phyloP scores from a whole-genome alignment of 1,139 yeast genomes.

The Scheffersomyces stambukii region DNA sequence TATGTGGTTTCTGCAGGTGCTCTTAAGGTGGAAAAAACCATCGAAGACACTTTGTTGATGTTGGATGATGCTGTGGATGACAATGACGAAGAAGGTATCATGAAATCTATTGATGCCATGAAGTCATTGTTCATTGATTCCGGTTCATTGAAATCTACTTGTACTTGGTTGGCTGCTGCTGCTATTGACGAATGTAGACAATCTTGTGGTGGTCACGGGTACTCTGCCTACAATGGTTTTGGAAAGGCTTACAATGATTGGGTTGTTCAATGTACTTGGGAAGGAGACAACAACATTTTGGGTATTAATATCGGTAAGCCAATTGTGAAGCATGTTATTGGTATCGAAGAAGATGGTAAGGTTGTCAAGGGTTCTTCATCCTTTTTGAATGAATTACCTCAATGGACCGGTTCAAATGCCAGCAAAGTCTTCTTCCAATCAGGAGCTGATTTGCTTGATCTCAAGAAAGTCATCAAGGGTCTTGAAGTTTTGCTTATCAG shows the following conservation, averaged over 20 bases:
- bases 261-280: conserved; percentile 53
- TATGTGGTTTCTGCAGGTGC: conserved; percentile 42
- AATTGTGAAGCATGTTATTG: conserved; percentile 32
- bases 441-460: conserved; percentile 26
- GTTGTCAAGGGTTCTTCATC: conserved; percentile 34
- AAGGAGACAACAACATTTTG: conserved; percentile 49
- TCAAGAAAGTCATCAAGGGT: conserved; percentile 31
- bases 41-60: conserved; percentile 23
- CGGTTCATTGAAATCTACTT: conserved; percentile 45
- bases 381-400: conserved; percentile 36
- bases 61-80: conserved; percentile 35
- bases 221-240: conserved; percentile 44
- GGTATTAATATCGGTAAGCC: conserved; percentile 47
- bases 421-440: conserved; percentile 22
- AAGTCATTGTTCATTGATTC: conserved; percentile 46
- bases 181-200: conserved; percentile 47
- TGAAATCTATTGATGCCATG: conserved; percentile 35
- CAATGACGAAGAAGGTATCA: conserved; percentile 32
- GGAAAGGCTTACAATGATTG: conserved; percentile 48
- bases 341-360: conserved; percentile 29
- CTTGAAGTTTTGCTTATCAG: conserved; percentile 43
- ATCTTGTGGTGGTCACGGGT: conserved; percentile 52
- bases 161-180: conserved; percentile 47
- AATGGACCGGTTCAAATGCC: conserved; percentile 19
- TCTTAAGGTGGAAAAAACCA: conserved; percentile 30